Evolutionary conservation across 495 filamentous ascomycete genomes (phyloP).

Genomic region (Penicillium mononematosum): DNA sequence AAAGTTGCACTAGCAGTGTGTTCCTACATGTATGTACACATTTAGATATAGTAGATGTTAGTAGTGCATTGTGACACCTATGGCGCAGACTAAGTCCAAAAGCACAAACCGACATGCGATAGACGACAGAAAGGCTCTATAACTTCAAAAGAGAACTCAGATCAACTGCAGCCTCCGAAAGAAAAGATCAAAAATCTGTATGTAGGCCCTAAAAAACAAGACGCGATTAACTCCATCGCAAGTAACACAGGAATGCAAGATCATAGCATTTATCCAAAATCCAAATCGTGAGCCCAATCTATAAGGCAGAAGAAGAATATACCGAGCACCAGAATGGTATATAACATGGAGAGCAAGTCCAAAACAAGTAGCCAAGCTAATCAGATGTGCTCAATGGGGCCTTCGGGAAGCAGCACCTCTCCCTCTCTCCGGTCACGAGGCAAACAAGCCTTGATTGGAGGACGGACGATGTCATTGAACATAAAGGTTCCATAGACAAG

Average conservation of each 20-base stretch:
- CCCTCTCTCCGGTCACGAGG: slow-evolving; percentile 31
- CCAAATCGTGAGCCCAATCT: slow-evolving; percentile 1
- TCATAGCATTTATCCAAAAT: slow-evolving; percentile 3
- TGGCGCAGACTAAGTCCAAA: neutral
- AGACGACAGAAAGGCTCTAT: neutral
- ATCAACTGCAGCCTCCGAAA: neutral
- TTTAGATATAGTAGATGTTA: neutral
- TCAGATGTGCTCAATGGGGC: slow-evolving; percentile 75
- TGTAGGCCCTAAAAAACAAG: neutral
- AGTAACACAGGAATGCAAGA: slow-evolving; percentile 8
- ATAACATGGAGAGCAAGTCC: neutral
- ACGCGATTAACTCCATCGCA: slow-evolving; percentile 8
- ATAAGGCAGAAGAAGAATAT: neutral
- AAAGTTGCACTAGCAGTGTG: neutral
- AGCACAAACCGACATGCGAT: neutral
- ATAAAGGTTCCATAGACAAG: slow-evolving; percentile 96
- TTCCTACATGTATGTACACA: neutral
- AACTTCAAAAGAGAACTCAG: neutral
- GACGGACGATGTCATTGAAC: slow-evolving; percentile 87
- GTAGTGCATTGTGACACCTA: neutral
- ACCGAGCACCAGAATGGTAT: neutral
- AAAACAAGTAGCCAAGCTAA: neutral
- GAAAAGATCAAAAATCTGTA: neutral
- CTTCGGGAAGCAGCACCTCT: slow-evolving; percentile 75
- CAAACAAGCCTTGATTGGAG: slow-evolving; percentile 68